Evolutionary conservation across 163 green algal genomes (phyloP), one percentile per base, ranked within the genome.

Genomic region (Scenedesmus sp.): DNA sequence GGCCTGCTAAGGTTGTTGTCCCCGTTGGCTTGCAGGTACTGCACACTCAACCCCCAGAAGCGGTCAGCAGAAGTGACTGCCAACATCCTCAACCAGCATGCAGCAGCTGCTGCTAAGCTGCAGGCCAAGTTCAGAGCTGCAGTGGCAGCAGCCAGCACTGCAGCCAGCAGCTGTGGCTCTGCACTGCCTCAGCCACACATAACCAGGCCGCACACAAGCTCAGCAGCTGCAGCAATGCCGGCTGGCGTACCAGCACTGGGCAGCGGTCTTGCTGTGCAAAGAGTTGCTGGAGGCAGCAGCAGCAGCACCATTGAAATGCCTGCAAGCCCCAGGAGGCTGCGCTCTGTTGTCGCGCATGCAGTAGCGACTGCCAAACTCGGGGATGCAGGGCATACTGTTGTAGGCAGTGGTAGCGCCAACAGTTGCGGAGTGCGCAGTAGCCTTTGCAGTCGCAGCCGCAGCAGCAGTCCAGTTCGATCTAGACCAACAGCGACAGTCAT

Each of bases 121-220:
- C 88, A 92, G 55, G 59, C 26, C n/a, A 13, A 60, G 81, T 92
- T 89, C 79, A 92, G 13, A 13, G 81, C 81, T 13, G 88, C 79
- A 52, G 26, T 54, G 15, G 76, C 88, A 82, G 76, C 54, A 46
- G 59, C 79, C 6, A 85, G 73, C 13, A 82, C 46, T 34, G 54
- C 16, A 46, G 60, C 84, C 16, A 57, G 6, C 34, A 54, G 84
- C 64, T 1, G 60, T 46, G 34, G 5, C 8, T 0, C 57, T 26
- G 23, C 60, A 66, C 23, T 15, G 70, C 70, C 70, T 12, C 73
- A 81, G 55, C 77, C 88, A 46, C 83, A 91, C 23, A 20, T 70
- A 3, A 88, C 83, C 3, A 55, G 83, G 57, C 83, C 77, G 8
- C 77, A 85, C 46, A 59, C 77, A 57, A 52, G 70, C 70, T 79